phyloP scores from a whole-genome alignment of 2,329 filamentous ascomycete species.

The Ascosphaera aggregata region DNA sequence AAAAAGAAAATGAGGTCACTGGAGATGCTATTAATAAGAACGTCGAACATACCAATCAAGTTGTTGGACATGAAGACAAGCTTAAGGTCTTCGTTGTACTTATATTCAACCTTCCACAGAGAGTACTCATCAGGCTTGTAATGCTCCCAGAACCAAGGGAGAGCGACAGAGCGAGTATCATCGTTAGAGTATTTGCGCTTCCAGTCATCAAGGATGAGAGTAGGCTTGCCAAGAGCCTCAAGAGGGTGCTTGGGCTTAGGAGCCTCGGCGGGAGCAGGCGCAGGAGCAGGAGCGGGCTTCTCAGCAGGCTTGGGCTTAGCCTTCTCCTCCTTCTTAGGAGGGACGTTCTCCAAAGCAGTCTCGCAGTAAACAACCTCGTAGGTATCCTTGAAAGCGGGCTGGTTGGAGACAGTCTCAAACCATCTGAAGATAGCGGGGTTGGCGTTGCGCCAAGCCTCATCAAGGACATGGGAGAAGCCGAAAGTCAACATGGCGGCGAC shows the following conservation, averaged over 20 bases:
- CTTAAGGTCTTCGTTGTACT: constrained; percentile 97
- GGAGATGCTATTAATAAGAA: background rate
- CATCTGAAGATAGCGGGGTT: constrained; percentile 78
- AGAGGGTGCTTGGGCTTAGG: constrained; percentile 96
- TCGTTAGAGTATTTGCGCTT: constrained; percentile 98
- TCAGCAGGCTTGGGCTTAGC: constrained; percentile 24
- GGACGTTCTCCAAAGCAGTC: constrained; percentile 47
- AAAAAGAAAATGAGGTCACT: background rate
- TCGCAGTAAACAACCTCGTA: constrained; percentile 50
- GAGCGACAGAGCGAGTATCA: constrained; percentile 54
- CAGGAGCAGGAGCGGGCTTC: constrained; percentile 28
- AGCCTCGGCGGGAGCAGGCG: constrained; percentile 29
- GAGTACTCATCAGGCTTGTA: constrained; percentile 88
- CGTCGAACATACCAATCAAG: constrained; percentile 44
- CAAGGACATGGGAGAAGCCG: constrained; percentile 86
- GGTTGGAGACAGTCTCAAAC: constrained; percentile 86
- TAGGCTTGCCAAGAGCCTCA: constrained; percentile 57
- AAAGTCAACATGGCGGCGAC: constrained; percentile 53
- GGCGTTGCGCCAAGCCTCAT: constrained; percentile 63
- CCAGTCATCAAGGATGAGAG: constrained; percentile 81
- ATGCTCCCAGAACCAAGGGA: constrained; percentile 98
- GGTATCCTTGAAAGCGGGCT: constrained; percentile 58
- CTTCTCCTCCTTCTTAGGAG: constrained; percentile 57
- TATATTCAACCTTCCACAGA: constrained; percentile 85
- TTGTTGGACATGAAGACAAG: constrained; percentile 98